A percentile compares a stretch with the other conserved stretches of the same genome.
These are phyloP conservation scores for Fomitopsis betulina DNA, from an alignment of 1,284 basidiomycete species.

Conservation along the genomic window DNA sequence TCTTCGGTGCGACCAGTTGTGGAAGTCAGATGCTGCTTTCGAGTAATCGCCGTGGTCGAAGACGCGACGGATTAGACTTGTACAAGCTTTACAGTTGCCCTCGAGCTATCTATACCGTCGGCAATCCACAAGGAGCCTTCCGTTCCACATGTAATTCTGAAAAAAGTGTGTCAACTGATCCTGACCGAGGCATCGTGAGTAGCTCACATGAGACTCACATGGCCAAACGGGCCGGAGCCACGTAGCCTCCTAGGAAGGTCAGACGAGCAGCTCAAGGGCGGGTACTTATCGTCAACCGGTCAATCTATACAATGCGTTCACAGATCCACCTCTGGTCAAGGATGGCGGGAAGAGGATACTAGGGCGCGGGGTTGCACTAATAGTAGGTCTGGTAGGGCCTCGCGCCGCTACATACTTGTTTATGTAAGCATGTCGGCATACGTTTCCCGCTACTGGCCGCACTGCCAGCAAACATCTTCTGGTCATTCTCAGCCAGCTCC, in stretches of 20 bases:
- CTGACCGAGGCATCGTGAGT: neutral
- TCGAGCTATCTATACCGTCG: neutral
- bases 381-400: neutral
- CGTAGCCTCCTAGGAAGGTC: neutral
- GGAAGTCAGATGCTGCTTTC: neutral
- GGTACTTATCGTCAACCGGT: neutral
- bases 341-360: neutral
- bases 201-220: slow-evolving; percentile 7
- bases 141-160: neutral
- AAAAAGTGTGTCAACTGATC: slow-evolving; percentile 1
- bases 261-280: neutral
- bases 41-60: neutral
- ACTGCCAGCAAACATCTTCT: no score
- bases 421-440: neutral
- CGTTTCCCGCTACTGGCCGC: no score
- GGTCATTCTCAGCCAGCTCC: no score
- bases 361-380: neutral
- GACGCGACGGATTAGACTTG: neutral
- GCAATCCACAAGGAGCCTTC: neutral
- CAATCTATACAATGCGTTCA: neutral
- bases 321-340: neutral
- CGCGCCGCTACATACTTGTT: no score
- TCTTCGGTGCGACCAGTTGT: neutral
- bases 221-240: neutral
- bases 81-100: neutral